Base-by-base conservation (phyloP, 2,329 filamentous ascomycete species). In the Seiridium unicorne region DNA sequence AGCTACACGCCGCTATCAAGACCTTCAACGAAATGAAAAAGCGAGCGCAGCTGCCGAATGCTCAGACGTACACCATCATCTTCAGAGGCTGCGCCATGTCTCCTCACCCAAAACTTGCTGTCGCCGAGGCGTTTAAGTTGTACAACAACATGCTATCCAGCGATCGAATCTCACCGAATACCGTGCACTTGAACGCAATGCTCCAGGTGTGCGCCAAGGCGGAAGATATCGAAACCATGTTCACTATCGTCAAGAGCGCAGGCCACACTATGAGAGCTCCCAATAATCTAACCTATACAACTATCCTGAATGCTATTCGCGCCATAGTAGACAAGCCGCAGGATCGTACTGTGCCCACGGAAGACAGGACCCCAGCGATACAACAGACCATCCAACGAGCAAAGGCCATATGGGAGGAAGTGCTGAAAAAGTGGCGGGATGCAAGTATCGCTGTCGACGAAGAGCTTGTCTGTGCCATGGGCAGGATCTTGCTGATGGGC, bases 1-100 rank as follows among this genome's bases (percentile, higher is more conserved):
- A 82, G 56, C 74, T 92, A 40, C 81, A 82, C 61, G 77, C 80
- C 26, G 93, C 91, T 18, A 76, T 96, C 60, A 93, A 90, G 75
- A 79, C 92, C n/a, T 97, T 88, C 77, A 97, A 97, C 73, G 94
- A 98, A 90, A 98, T 99, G 94, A 99, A 98, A 78, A 98, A 98
- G 77, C 85, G 93, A 62, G 89, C 82, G 4, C 90, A 96, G 68
- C 80, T 84, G 34, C 94, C 95, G 1, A 94, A 93, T 71, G 84
- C 86, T 3, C 85, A 89, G 68, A 97, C 95, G 0, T 97, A 91
- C 71, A 95, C 91, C 18, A 88, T 91, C 60, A 84, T 98, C 61
- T 87, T 99, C 65, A 82, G 85, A 55, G 94, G 93, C 36, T 86
- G 93, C 58, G 84, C 88, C 46, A 76, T 81, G 47, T 86, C 88